Evolutionary conservation across 495 filamentous ascomycete species (phyloP), one percentile per base, ranked within the genome.

Genomic region (Penicillium salamii): DNA sequence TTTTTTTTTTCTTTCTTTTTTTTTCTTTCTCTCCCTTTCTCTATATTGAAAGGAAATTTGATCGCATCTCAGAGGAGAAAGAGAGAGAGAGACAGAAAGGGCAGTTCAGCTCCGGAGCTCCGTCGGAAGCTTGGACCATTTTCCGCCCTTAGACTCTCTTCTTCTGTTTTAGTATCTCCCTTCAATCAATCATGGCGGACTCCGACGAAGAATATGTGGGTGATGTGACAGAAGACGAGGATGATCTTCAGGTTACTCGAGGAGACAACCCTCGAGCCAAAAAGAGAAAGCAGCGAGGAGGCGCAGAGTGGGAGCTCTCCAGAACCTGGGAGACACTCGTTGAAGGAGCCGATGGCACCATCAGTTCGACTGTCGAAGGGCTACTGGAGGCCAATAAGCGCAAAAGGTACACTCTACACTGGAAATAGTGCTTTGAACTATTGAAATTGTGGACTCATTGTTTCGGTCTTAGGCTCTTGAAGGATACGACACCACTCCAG

Each of bases 401-500:
- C 49, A 87, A 89, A 66, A 83, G 88, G 86, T 89, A 63, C 67
- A 67, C 52, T 5, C 12, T 3, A 11, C 29, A 11, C 15, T 7
- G n/a, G n/a, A n/a, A n/a, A n/a, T n/a, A n/a, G n/a, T n/a, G 13
- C 35, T 17, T 13, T n/a, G 17, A 20, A 18, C 6, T 11, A 9
- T 23, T 23, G 21, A 9, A 42, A 18, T 35, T 23, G 15, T 17
- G 32, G 12, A 23, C 49, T 49, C 52, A 62, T 37, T 60, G 15
- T 39, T 33, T 20, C 23, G 24, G 19, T 57, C 43, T 45, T 34
- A 90, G 87, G 63, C 70, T 96, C 33, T 76, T 96, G 45, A 84
- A 86, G 67, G 93, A 98, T 62, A 97, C 92, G 5, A 96, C 91
- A 14, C 93, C 93, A 20, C 70, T 97, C 19, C 93, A 98, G 67